Evolutionary conservation across 2,329 filamentous ascomycete species (phyloP).

Genomic region (Chaetomium strumarium): DNA sequence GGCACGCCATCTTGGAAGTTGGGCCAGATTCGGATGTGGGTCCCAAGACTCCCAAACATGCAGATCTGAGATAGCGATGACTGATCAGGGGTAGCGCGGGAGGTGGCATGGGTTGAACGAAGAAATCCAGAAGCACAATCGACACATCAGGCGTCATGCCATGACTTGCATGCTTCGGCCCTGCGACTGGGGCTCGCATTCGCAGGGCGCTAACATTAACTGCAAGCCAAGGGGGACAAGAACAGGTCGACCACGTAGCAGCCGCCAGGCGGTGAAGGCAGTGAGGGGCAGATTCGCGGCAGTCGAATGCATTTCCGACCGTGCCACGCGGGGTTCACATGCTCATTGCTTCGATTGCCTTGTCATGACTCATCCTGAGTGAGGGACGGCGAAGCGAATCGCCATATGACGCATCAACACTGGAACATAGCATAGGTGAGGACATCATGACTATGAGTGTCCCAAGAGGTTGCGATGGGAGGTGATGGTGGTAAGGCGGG

Average conservation of each 20-base stretch:
- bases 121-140: not conserved
- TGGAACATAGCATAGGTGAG: no score
- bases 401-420: no score
- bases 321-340: no score
- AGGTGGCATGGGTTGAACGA: not conserved
- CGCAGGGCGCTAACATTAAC: not conserved
- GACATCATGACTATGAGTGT: no score
- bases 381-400: no score
- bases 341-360: no score
- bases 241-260: conserved; percentile 4
- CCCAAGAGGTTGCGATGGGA: no score
- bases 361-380: no score
- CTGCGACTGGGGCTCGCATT: no score
- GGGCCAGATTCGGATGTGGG: not conserved
- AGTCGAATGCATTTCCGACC: not conserved
- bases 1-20: no score
- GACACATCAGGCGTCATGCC: not conserved
- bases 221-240: not conserved
- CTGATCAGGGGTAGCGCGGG: not conserved
- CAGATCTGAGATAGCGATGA: conserved; percentile 4
- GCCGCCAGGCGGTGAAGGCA: conserved; percentile 5
- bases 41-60: not conserved
- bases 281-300: not conserved
- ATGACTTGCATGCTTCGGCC: not conserved
- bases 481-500: not conserved